Conservation (phyloP, 23 red algal genomes). For the Gracilaria domingensis region DNA sequence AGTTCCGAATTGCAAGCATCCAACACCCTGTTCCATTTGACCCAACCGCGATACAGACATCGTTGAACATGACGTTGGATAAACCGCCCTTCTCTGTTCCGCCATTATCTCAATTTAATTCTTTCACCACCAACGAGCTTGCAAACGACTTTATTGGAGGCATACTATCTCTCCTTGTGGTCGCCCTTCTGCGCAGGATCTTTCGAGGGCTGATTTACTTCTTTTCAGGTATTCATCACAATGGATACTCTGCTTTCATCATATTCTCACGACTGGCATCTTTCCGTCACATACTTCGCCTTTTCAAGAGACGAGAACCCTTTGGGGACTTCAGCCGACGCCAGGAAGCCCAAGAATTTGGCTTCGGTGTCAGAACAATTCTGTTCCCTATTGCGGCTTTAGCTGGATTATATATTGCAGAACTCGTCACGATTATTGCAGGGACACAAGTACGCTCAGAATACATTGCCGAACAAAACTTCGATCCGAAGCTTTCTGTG, state of each 20-base stretch:
- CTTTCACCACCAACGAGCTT: not conserved
- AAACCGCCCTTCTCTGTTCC: not conserved
- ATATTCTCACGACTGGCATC: not conserved
- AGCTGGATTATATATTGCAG: not conserved
- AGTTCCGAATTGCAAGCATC: not conserved
- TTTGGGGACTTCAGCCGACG: not conserved
- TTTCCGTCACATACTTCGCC: not conserved
- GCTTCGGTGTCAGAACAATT: too few species aligned
- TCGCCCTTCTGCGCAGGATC: not conserved
- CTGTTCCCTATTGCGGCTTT: too few species aligned
- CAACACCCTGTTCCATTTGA: not conserved
- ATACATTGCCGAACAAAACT: not conserved
- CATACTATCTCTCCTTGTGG: not conserved
- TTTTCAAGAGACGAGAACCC: not conserved
- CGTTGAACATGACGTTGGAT: not conserved
- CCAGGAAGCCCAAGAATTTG: too few species aligned
- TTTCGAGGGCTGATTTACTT: not conserved
- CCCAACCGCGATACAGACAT: not conserved
- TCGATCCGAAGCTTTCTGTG: not conserved
- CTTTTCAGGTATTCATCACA: not conserved
- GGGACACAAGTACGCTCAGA: not conserved
- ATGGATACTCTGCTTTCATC: not conserved
- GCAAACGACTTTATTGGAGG: not conserved
- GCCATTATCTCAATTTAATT: not conserved
- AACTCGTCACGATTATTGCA: not conserved